Percentiles rank a stretch among this genome's conserved stretches.
Conservation (phyloP, 2,329 filamentous ascomycete genomes). For the Apiospora hydei region DNA sequence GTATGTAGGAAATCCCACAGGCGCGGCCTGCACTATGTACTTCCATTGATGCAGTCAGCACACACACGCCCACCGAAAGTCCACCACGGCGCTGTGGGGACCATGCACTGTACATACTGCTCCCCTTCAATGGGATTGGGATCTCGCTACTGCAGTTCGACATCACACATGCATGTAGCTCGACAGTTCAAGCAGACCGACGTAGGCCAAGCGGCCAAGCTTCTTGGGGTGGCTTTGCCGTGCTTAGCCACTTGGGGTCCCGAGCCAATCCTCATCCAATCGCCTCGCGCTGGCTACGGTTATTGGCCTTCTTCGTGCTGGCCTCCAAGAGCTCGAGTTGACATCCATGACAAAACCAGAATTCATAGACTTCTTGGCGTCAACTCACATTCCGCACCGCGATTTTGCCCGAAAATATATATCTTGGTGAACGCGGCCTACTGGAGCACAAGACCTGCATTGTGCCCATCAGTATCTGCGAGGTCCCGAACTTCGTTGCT, state of each 20-base stretch:
- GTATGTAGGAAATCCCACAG: neutral
- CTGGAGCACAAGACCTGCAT: neutral
- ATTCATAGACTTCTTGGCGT: neutral
- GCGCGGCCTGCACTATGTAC: neutral
- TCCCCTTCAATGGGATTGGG: conserved; percentile 20
- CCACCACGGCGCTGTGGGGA: neutral
- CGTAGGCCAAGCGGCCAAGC: conserved; percentile 22
- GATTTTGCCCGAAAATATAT: neutral
- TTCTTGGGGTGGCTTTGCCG: conserved; percentile 33
- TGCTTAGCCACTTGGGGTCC: conserved; percentile 34
- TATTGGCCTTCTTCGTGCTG: neutral
- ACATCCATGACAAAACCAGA: neutral
- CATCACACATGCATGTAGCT: conserved; percentile 35
- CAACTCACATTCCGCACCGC: neutral
- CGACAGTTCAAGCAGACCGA: conserved; percentile 18
- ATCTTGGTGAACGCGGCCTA: neutral
- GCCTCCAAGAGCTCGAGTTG: neutral
- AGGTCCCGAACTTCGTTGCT: conserved; percentile 6
- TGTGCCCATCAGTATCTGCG: conserved; percentile 4
- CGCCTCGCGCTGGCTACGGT: neutral
- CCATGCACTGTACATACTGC: neutral
- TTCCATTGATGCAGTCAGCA: neutral
- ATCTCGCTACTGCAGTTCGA: conserved; percentile 35
- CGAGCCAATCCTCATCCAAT: neutral
- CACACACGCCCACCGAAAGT: neutral